These are phyloP conservation scores for Pseudonitzschia pungens DNA, from an alignment of 108 stramenopile species.

Conservation along the genomic window DNA sequence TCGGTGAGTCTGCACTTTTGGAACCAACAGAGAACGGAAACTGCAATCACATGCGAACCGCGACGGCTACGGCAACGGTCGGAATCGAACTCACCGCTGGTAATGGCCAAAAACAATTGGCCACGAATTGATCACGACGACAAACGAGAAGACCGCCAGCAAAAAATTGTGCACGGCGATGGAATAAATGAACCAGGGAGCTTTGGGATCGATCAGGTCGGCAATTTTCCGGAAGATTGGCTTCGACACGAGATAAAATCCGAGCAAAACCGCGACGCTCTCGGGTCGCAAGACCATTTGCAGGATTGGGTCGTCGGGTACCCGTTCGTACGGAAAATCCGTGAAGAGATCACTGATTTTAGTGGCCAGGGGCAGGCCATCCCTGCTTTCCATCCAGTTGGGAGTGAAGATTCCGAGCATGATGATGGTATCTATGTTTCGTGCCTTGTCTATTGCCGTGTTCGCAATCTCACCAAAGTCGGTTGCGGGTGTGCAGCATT, in stretches of 20 bases:
- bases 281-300: conserved; percentile 45
- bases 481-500: neutral
- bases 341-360: conserved; percentile 30
- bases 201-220: conserved; percentile 25
- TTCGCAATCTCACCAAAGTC: conserved; percentile 3
- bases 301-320: conserved; percentile 29
- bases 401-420: conserved; percentile 36
- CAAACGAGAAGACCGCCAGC: conserved; percentile 49
- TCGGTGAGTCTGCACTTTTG: neutral
- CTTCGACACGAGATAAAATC: conserved; percentile 45
- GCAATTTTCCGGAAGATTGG: conserved; percentile 21
- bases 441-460: conserved; percentile 18
- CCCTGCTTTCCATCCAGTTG: conserved; percentile 34
- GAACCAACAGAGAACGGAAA: neutral
- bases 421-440: neutral
- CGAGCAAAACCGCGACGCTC: conserved; percentile 21
- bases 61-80: too few relatives aligned
- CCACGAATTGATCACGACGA: conserved; percentile 44
- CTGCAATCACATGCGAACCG: too few relatives aligned
- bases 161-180: conserved; percentile 52
- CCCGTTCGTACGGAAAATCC: conserved; percentile 52
- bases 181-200: conserved; percentile 24
- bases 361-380: conserved; percentile 43
- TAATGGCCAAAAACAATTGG: conserved; percentile 38
- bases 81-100: neutral